These are phyloP conservation scores for Penicillium coprophilum DNA, from an alignment of 495 filamentous ascomycete genomes.

Conservation along the genomic window DNA sequence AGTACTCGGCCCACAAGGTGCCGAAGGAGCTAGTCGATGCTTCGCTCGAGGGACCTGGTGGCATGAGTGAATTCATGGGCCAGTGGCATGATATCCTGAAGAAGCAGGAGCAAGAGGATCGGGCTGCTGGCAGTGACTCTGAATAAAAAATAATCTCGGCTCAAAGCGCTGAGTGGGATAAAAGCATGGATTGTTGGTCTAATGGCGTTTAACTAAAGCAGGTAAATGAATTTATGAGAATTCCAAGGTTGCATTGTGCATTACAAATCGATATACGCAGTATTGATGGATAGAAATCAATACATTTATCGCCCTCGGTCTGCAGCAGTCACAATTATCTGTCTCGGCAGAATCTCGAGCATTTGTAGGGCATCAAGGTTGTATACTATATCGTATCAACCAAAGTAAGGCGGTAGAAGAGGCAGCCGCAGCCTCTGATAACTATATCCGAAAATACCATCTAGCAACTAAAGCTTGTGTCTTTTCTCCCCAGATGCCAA, in stretches of 20 bases:
- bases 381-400: too few species aligned
- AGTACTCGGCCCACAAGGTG: slow-evolving; percentile 94
- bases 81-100: slow-evolving; percentile 81
- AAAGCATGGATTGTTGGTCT: slow-evolving; percentile 7
- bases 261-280: neutral
- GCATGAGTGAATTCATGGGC: slow-evolving; percentile 83
- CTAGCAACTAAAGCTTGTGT: slow-evolving; percentile 72
- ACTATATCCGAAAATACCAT: slow-evolving; percentile 12
- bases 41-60: slow-evolving; percentile 58
- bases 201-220: slow-evolving; percentile 15
- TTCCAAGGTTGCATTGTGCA: slow-evolving; percentile 3
- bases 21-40: slow-evolving; percentile 95
- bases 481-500: slow-evolving; percentile 65
- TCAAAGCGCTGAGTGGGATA: slow-evolving; percentile 1
- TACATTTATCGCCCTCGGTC: neutral
- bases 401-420: neutral
- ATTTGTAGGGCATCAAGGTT: neutral
- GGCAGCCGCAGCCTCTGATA: neutral
- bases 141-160: slow-evolving; percentile 25
- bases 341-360: neutral
- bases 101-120: slow-evolving; percentile 52
- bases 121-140: slow-evolving; percentile 44
- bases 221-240: neutral
- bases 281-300: neutral
- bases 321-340: neutral